Base-by-base conservation (phyloP, 2,329 filamentous ascomycete species). In the Aspergillus sp. region DNA sequence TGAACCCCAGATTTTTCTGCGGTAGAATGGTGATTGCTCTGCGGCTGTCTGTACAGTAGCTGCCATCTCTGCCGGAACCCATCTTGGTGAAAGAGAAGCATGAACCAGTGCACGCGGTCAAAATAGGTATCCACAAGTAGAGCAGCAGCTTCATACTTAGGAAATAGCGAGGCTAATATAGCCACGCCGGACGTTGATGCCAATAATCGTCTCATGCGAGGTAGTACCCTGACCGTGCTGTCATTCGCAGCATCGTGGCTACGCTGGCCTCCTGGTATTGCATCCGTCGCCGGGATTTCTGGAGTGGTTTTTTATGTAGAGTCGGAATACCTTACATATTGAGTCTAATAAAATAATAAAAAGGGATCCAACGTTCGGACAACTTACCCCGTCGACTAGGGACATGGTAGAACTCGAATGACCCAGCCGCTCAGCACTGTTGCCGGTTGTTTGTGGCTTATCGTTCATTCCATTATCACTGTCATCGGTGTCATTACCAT, bases 21-120 rank as follows among this genome's bases (percentile, higher is more conserved):
- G 3, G 10, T n/a, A 0, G 17, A 30, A 2, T 20, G 38, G 17
- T 17, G n/a, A 25, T 10, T 1, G 43, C 15, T 7, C 44, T 30
- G 32, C 5, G 5, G 32, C 10, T 42, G 22, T 35, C n/a, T 35
- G 37, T 58, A 59, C 4, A 62, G 6, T 5, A 49, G 7, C 32
- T 54, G 52, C 55, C 57, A 60, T 12, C 45, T 46, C 13, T 43
- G 48, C 2, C 57, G 47, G 25, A 70, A 71, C 3, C 63, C 56
- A 13, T 57, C 52, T 47, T 70, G 65, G 27, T 68, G 62, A 37
- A 70, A 69, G 5, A 70, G 53, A 3, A 69, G 50, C 48, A 65
- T 66, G 47, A 69, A 71, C 68, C 68, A 71, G 35, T 71, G 68
- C 0, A 64, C 57, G n/a, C 61, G 58, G 44, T 69, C 63, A 50